Evolutionary conservation across 2,329 filamentous ascomycete genomes (phyloP), one percentile per base, ranked within the genome.

Genomic region (Coleophoma eucalyptorum): DNA sequence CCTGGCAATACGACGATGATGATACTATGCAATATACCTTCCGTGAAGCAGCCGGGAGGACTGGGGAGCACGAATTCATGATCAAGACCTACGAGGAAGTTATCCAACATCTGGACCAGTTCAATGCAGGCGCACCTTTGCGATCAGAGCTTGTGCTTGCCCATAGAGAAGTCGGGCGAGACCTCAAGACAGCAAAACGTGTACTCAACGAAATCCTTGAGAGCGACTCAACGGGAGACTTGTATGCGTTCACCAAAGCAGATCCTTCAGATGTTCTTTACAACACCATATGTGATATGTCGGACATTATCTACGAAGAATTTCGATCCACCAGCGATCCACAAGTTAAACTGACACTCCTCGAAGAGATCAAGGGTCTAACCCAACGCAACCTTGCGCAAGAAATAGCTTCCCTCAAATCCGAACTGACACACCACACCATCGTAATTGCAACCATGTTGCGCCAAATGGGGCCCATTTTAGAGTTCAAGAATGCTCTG

Each of bases 371-470:
- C 46, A 52, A 52, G 42, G 35, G 35, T 10, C 35, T 55, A 5
- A 40, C 31, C 11, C 18, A 42, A 13, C 33, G 43, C 18, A 46
- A 46, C 8, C 21, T 12, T 21, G 12, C 43, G 13, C 34, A 42
- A 2, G 33, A 33, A 19, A 32, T 15, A 8, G 35, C 26, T 18
- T 50, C 52, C 15, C 52, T 52, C 37, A 46, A 57, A 18, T 19
- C 46, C n/a, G 33, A 43, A 6, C 26, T 45, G n/a, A 52, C 50
- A 1, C 43, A 55, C 12, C 51, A 50, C 3, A 48, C 50, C 4
- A 49, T 60, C 18, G n/a, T 51, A 3, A 26, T 58, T 3, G 58
- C 53, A 10, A 31, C 51, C 18, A 61, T 61, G 55, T 53, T 50
- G 11, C 48, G 53, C 10, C 52, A 50, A 46, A 48, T 59, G 20